phyloP scores from a whole-genome alignment of 108 stramenopile species.

The Seminavis robusta region DNA sequence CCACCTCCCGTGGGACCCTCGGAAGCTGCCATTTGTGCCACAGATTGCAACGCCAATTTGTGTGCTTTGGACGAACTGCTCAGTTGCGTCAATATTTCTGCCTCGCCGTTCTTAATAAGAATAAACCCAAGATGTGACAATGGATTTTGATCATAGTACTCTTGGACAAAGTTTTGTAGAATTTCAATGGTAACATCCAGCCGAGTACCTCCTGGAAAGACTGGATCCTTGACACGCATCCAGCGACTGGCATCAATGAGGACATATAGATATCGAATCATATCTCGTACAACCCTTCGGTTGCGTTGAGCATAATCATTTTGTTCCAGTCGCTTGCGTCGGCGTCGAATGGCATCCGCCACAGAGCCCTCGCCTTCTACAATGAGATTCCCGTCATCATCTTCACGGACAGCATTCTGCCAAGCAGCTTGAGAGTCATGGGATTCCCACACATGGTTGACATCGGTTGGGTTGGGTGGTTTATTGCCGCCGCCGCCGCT shows the following conservation, averaged over 20 bases:
- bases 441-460: conserved; percentile 66
- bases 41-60: conserved; percentile 56
- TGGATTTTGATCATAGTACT: conserved; percentile 87
- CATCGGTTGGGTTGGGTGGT: no score
- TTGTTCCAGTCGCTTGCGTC: conserved; percentile 70
- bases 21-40: conserved; percentile 31
- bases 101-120: conserved; percentile 70
- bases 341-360: conserved; percentile 60
- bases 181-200: conserved; percentile 52
- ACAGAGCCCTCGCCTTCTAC: conserved; percentile 37
- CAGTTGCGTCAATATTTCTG: conserved; percentile 72
- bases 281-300: conserved; percentile 73
- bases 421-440: conserved; percentile 58
- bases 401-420: conserved; percentile 77
- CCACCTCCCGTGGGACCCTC: conserved; percentile 53
- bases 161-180: conserved; percentile 59
- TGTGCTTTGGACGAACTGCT: conserved; percentile 58
- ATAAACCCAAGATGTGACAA: conserved; percentile 77
- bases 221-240: conserved; percentile 64
- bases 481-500: no score
- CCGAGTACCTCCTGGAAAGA: conserved; percentile 57
- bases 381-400: conserved; percentile 76
- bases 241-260: conserved; percentile 70
- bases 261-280: conserved; percentile 82
- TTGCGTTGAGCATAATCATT: conserved; percentile 64